Percentiles rank a stretch among this genome's conserved stretches.
These are phyloP conservation scores for Amphicarpaea edgeworthii DNA, from an alignment of 306 rosid species.

Conservation along the genomic window DNA sequence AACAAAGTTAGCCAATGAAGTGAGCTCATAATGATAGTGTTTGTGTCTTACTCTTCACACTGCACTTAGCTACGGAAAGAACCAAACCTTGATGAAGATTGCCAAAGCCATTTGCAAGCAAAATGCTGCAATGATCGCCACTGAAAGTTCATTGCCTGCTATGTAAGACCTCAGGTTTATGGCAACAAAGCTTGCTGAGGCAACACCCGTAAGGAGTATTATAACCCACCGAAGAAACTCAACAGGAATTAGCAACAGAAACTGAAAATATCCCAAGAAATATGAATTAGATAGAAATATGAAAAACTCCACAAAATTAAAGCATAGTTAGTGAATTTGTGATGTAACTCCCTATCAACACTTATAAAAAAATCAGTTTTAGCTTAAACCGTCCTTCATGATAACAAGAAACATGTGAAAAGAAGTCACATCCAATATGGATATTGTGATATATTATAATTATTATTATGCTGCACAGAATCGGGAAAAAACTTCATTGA, in stretches of 20 bases:
- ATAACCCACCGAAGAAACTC: slow-evolving; percentile 87
- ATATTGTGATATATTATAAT: background rate
- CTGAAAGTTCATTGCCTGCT: slow-evolving; percentile 65
- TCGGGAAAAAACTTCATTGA: background rate
- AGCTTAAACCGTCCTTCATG: slow-evolving; percentile 16
- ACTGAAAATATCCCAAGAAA: slow-evolving; percentile 64
- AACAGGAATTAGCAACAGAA: slow-evolving; percentile 83
- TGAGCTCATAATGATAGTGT: slow-evolving; percentile 31
- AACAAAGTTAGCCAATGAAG: slow-evolving; percentile 24
- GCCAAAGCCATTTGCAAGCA: slow-evolving; percentile 88
- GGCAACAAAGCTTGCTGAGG: slow-evolving; percentile 91
- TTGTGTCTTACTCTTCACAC: slow-evolving; percentile 37
- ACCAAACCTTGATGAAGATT: slow-evolving; percentile 93
- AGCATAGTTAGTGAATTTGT: slow-evolving; percentile 20
- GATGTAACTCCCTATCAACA: slow-evolving; percentile 5
- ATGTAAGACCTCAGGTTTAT: slow-evolving; percentile 71
- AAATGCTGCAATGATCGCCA: slow-evolving; percentile 74
- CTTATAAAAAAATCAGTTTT: slow-evolving; percentile 4
- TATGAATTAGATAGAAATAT: slow-evolving; percentile 40
- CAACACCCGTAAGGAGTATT: slow-evolving; percentile 68
- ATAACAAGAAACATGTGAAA: slow-evolving; percentile 13
- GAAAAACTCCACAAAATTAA: slow-evolving; percentile 20
- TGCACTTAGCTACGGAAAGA: slow-evolving; percentile 73
- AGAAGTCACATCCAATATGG: slow-evolving; percentile 18
- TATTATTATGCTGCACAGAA: background rate